Percentiles rank a stretch among this genome's conserved stretches.
phyloP scores from a whole-genome alignment of 352 stramenopile genomes.

The Phytophthora agathidicida region DNA sequence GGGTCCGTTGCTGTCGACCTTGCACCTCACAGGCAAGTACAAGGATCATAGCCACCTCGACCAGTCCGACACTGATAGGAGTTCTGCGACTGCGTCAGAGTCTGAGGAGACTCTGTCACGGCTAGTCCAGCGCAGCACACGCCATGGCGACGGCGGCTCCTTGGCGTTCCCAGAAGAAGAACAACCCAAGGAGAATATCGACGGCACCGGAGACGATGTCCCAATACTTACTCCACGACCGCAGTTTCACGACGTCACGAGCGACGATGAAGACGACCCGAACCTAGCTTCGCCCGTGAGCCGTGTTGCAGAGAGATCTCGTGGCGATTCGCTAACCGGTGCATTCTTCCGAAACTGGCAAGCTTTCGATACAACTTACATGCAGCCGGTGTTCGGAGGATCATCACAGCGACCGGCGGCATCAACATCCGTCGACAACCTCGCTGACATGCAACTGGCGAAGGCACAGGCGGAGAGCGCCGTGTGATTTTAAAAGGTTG shows the following conservation, averaged over 20 bases:
- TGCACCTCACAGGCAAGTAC: slow-evolving; percentile 50
- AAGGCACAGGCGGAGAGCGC: slow-evolving; percentile 49
- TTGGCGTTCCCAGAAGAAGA: slow-evolving; percentile 42
- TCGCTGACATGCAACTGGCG: slow-evolving; percentile 32
- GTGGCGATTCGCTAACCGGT: slow-evolving; percentile 54
- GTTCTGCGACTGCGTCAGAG: slow-evolving; percentile 34
- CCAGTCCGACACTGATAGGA: slow-evolving; percentile 49
- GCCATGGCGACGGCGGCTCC: slow-evolving; percentile 45
- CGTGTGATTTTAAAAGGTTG: slow-evolving; percentile 35
- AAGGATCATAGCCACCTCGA: slow-evolving; percentile 41
- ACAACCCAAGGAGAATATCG: slow-evolving; percentile 25
- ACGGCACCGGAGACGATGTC: slow-evolving; percentile 35
- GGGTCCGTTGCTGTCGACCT: slow-evolving; percentile 63
- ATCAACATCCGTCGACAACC: slow-evolving; percentile 26
- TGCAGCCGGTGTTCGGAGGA: slow-evolving; percentile 85
- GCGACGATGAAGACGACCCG: slow-evolving; percentile 49
- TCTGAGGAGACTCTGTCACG: slow-evolving; percentile 35
- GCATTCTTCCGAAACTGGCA: slow-evolving; percentile 84
- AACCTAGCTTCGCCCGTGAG: slow-evolving; percentile 23
- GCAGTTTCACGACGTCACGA: slow-evolving; percentile 70
- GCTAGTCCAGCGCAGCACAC: slow-evolving; percentile 46
- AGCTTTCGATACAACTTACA: slow-evolving; percentile 76
- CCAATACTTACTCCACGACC: slow-evolving; percentile 67
- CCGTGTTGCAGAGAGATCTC: slow-evolving; percentile 27
- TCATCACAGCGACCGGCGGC: slow-evolving; percentile 36